These are phyloP conservation scores for Lasiosphaeria ovina DNA, from an alignment of 495 filamentous ascomycete species.

Conservation along the genomic window DNA sequence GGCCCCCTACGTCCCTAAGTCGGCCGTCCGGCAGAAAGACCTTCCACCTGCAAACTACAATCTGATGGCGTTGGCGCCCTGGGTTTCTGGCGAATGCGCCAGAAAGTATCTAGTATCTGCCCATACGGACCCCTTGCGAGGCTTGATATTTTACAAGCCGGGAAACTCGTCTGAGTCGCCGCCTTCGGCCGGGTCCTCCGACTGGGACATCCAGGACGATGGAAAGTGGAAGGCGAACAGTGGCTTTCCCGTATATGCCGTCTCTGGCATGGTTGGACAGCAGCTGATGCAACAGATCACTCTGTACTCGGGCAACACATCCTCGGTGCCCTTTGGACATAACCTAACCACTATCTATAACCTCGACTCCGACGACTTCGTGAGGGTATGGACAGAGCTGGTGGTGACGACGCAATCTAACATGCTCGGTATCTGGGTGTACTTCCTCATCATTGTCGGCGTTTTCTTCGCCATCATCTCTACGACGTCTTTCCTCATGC, in stretches of 20 bases:
- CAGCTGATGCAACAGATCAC: constrained; percentile 69
- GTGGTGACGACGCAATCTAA: constrained; percentile 35
- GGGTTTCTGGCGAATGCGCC: constrained; percentile 71
- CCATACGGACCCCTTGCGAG: constrained; percentile 52
- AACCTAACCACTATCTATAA: constrained; percentile 60
- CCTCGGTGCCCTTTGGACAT: constrained; percentile 54
- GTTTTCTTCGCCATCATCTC: constrained; percentile 66
- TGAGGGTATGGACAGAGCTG: constrained; percentile 50
- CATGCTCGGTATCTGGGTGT: constrained; percentile 74
- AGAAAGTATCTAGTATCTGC: constrained; percentile 65
- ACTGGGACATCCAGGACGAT: constrained; percentile 67
- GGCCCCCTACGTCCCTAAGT: constrained; percentile 60
- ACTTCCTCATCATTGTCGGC: constrained; percentile 75
- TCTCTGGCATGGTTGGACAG: constrained; percentile 63
- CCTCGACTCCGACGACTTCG: constrained; percentile 59
- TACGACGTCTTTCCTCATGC: constrained; percentile 67
- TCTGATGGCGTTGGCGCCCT: constrained; percentile 82
- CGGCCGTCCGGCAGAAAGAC: constrained; percentile 68
- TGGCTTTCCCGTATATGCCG: constrained; percentile 78
- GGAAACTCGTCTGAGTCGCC: constrained; percentile 56
- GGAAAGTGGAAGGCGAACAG: constrained; percentile 61
- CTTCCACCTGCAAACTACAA: constrained; percentile 64
- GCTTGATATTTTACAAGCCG: constrained; percentile 74
- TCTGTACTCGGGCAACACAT: constrained; percentile 71
- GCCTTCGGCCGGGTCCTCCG: constrained; percentile 53